Evolutionary conservation across 108 stramenopile genomes (phyloP), one percentile per base, ranked within the genome.

Genomic region (Conticribra guillardii): DNA sequence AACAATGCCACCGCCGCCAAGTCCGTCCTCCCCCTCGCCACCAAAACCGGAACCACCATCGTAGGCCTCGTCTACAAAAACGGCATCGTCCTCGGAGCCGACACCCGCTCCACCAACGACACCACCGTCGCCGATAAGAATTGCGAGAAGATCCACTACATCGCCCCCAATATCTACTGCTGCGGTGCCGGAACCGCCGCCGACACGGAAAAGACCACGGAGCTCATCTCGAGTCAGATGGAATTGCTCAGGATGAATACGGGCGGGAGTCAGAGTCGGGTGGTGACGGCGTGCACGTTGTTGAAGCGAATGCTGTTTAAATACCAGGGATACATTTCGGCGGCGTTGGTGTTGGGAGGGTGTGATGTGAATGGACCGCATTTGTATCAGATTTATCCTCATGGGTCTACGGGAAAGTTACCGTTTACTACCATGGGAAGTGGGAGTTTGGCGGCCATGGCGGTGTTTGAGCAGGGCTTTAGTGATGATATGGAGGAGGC

Each of bases 171-270:
- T 79, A 97, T 99, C 57, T 98, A 97, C 80, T 99, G 99, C 83
- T 98, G 97, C 82, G 98, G 99, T 19, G 95, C 99, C n/a, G 97
- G 99, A 17, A 99, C 98, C 0, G 98, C 98, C 45, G 99, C 98
- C 55, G 99, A 99, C 69, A 97, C 97, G 26, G 98, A 99, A 73
- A 98, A 97, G 79, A 97, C 97, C 28, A 98, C 98, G 26, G 94
- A 95, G 56, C 55, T 97, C 54, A 96, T 97, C 21, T 70, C 95
- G 27, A 76, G 73, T 45, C 94, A 97, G 58, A 88, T 99, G 60
- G 98, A 97, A 56, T 79, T 99, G 55, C 80, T 99, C n/a, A 91
- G 99, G 23, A 89, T 98, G 87, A 89, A 93, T 44, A 97, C 95
- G 21, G 84, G 79, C 30, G 34, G 61, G 16, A 67, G 61, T 27